Evolutionary conservation across 176 grass and related monocot species (phyloP), one percentile per base, ranked within the genome.

Genomic region (Rhynchospora tenuis): DNA sequence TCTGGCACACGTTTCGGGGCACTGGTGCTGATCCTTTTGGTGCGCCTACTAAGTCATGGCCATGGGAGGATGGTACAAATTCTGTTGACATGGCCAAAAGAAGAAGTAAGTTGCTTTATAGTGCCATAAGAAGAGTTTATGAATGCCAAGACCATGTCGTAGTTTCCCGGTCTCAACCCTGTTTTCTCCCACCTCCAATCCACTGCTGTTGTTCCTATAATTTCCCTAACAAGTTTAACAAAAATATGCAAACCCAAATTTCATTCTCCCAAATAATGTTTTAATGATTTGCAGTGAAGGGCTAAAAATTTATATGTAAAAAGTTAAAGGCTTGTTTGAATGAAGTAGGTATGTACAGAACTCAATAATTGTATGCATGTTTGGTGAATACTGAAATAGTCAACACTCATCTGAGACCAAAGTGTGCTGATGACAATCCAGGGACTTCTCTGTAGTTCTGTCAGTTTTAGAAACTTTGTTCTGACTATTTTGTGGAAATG

Each of bases 61-160:
- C 96, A 2, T 98, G 91, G 96, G 96, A 98, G 64, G 91, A 98
- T 38, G 96, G 96, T 20, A 98, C 93, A 2, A 95, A 95, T 90
- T 95, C 96, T 1, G 13, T 95, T 80, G 79, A 62, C 78, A 98
- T 93, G 90, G 93, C 93, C 62, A 99, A 95, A 89, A 98, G 87
- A 86, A 95, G 96, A 90, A 98, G 90, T 93, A 95, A 61, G 92
- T 46, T 48, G 0, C 54, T 90, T 31, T 8, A 26, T 14, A 64
- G 2, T 55, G 50, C 74, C 67, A 24, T 44, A 17, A 23, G 11
- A 19, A 31, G 4, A 73, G 17, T 14, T 68, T 50, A 16, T 81
- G 50, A 63, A 82, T 26, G 51, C 46, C 51, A 47, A 16, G 46
- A 74, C 14, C 6, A 2, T 22, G 24, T 2, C 14, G 22, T 22